Percentiles rank a stretch among this genome's conserved stretches.
phyloP scores from a whole-genome alignment of 345 rosid genomes.

The Gossypium herbaceum region DNA sequence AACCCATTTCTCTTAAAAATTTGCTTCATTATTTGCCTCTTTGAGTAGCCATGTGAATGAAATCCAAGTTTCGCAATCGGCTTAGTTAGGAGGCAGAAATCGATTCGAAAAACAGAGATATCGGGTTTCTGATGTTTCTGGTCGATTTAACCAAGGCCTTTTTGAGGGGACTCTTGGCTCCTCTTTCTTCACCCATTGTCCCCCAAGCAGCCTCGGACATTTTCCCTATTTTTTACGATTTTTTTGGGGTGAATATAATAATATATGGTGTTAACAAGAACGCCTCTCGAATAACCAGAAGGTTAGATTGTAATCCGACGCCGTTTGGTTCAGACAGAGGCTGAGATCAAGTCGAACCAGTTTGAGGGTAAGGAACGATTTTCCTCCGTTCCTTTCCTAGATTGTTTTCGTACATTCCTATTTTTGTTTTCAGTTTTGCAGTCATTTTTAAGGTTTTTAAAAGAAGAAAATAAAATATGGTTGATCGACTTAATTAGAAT shows the following conservation, averaged over 20 bases:
- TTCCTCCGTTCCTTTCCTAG: constrained; percentile 21
- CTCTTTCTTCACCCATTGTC: constrained; percentile 10
- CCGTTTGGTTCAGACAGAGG: constrained; percentile 43
- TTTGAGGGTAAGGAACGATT: constrained; percentile 20
- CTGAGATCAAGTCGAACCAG: constrained; percentile 15
- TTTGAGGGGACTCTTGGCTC: constrained; percentile 23
- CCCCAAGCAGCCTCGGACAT: constrained; percentile 33
- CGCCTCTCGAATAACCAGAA: constrained; percentile 33
- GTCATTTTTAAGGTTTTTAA: too few species aligned
- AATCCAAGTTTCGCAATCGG: constrained; percentile 17
- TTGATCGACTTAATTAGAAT: too few species aligned
- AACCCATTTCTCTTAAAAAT: too few species aligned
- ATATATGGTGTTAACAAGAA: not conserved
- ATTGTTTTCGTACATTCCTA: constrained; percentile 22
- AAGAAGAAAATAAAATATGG: too few species aligned
- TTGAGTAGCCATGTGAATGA: constrained; percentile 35
- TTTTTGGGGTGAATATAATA: not conserved
- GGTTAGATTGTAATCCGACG: not conserved
- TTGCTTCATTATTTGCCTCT: constrained; percentile 22
- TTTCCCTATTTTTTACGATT: not conserved
- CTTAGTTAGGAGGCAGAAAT: constrained; percentile 36
- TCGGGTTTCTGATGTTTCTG: not conserved
- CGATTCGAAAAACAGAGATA: not conserved
- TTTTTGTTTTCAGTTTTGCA: not conserved
- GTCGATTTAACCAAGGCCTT: constrained; percentile 18